A percentile compares a stretch with the other conserved stretches of the same genome.
phyloP scores from a whole-genome alignment of 164 flowering plant species.

The Sextonia rubra region DNA sequence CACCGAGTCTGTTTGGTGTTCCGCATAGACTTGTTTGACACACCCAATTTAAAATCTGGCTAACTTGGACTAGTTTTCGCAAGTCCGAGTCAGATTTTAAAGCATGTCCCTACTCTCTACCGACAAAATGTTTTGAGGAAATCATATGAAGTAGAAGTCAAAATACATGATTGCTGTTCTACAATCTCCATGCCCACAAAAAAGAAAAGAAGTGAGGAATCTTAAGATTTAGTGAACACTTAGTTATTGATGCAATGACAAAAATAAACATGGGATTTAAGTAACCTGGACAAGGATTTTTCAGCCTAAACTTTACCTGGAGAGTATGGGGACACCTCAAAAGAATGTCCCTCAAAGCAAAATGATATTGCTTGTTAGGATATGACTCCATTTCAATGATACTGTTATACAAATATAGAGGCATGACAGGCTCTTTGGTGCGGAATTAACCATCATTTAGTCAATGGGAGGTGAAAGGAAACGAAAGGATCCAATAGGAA shows the following conservation, averaged over 20 bases:
- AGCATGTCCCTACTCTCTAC: too few relatives aligned
- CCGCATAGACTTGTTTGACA: too few relatives aligned
- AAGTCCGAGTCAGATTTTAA: too few relatives aligned
- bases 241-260: not conserved
- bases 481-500: not conserved
- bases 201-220: not conserved
- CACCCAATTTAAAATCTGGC: too few relatives aligned
- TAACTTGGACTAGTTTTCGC: too few relatives aligned
- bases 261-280: not conserved
- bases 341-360: constrained; percentile 5
- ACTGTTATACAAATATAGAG: not conserved
- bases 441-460: constrained; percentile 10
- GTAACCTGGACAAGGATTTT: not conserved
- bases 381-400: constrained; percentile 7
- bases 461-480: not conserved
- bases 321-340: not conserved
- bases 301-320: not conserved
- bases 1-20: too few relatives aligned
- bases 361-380: constrained; percentile 6
- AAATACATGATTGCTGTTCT: not conserved
- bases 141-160: not conserved
- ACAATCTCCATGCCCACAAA: not conserved
- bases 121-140: not conserved
- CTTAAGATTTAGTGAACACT: not conserved
- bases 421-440: not conserved